phyloP scores from a whole-genome alignment of 208 protist species.

The Crithidia acanthocephali region DNA sequence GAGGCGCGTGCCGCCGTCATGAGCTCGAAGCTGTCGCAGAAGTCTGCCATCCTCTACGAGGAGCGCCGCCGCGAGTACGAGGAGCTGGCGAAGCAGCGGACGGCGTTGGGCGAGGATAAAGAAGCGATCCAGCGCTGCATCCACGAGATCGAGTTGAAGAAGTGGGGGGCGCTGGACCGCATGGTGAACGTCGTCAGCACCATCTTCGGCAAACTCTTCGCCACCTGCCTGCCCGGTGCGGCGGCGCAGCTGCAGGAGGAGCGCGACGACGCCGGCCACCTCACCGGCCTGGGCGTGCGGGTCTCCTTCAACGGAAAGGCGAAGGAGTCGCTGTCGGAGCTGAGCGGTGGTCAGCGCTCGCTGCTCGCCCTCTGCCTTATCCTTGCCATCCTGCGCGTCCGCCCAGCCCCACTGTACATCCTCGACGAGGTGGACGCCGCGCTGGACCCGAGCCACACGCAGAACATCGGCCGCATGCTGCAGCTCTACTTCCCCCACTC shows the following conservation, averaged over 20 bases:
- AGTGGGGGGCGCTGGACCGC: conserved; percentile 96
- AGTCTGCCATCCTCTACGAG: conserved; percentile 96
- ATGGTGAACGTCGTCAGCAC: conserved; percentile 96
- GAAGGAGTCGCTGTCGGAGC: conserved; percentile 98
- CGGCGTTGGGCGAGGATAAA: conserved; percentile 95
- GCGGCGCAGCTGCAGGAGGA: conserved; percentile 92
- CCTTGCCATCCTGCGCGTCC: conserved; percentile 98
- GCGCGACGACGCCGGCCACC: conserved; percentile 62
- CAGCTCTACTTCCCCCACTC: conserved; percentile 96
- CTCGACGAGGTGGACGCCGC: conserved; percentile 99
- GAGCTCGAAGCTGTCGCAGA: conserved; percentile 90
- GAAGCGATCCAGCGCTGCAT: conserved; percentile 97
- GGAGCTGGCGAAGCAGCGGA: conserved; percentile 96
- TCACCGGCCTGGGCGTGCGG: conserved; percentile 94
- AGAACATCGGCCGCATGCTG: conserved; percentile 99
- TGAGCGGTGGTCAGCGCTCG: conserved; percentile 99
- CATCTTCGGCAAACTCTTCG: conserved; percentile 99
- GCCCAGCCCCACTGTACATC: conserved; percentile 99
- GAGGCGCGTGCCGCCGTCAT: conserved; percentile 76
- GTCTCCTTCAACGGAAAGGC: conserved; percentile 98
- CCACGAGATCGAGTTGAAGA: conserved; percentile 97
- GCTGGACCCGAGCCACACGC: conserved; percentile 99
- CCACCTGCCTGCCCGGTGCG: conserved; percentile 96
- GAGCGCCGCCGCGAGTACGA: conserved; percentile 96
- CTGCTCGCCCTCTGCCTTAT: conserved; percentile 99